Conservation (phyloP, 352 stramenopile genomes). For the Phytophthora tentaculata region DNA sequence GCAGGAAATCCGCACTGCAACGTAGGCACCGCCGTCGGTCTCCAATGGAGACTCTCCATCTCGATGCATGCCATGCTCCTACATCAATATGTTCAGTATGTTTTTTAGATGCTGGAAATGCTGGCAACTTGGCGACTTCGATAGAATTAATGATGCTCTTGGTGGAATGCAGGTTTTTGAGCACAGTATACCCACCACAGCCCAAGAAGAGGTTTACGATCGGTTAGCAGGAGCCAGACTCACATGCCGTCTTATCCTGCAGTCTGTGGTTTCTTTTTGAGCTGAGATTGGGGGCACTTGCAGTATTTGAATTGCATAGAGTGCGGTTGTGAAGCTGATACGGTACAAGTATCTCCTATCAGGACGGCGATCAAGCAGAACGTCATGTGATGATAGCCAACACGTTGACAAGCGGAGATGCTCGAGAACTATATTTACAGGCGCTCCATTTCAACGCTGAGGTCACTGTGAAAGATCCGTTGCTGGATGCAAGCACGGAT, state of each 20-base stretch:
- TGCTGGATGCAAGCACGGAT: background rate
- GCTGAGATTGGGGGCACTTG: background rate
- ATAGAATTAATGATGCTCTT: background rate
- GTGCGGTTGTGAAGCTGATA: background rate
- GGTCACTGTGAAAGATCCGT: background rate
- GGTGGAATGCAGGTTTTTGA: too few species aligned
- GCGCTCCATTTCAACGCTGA: background rate
- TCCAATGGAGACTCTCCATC: background rate
- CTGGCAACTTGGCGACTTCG: background rate
- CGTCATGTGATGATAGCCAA: too few species aligned
- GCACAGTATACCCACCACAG: background rate
- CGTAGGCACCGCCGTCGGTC: background rate
- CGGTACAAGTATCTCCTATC: too few species aligned
- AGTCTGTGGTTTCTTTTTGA: background rate
- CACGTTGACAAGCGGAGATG: background rate
- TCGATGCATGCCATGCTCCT: background rate
- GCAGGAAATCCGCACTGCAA: conserved; percentile 11
- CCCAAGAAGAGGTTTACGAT: conserved; percentile 16
- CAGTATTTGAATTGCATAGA: conserved; percentile 6
- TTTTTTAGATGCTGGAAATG: background rate
- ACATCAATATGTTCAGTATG: background rate
- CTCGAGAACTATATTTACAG: background rate
- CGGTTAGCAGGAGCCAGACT: conserved; percentile 15
- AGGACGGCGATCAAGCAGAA: too few species aligned
- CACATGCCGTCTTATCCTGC: conserved; percentile 13